Percentiles rank a stretch among this genome's conserved stretches.
phyloP scores from a whole-genome alignment of 2,329 filamentous ascomycete species.

The Phaeomoniella chlamydospora region DNA sequence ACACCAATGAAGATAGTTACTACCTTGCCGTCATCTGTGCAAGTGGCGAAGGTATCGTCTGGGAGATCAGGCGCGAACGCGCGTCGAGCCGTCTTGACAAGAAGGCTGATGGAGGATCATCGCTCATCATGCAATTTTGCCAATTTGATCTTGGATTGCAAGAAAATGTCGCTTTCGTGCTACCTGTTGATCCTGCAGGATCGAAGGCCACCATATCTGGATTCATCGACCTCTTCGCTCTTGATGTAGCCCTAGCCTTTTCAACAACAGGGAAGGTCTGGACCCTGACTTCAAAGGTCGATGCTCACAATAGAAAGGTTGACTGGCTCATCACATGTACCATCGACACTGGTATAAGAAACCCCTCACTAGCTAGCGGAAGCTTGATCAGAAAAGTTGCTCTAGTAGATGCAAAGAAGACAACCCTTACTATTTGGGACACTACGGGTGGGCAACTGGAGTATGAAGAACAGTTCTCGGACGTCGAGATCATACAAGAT shows the following conservation, averaged over 20 bases:
- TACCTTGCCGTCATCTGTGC: conserved; percentile 76
- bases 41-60: conserved; percentile 63
- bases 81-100: conserved; percentile 13
- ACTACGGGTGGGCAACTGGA: conserved; percentile 68
- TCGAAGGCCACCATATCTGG: conserved; percentile 55
- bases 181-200: conserved; percentile 79
- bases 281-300: conserved; percentile 73
- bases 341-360: conserved; percentile 61
- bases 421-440: conserved; percentile 81
- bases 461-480: conserved; percentile 60
- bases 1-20: conserved; percentile 38
- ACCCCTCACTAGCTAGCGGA: conserved; percentile 66
- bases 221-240: conserved; percentile 73
- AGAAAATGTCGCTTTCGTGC: conserved; percentile 41
- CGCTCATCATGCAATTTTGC: conserved; percentile 51
- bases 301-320: conserved; percentile 42
- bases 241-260: conserved; percentile 76
- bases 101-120: conserved; percentile 18
- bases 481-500: conserved; percentile 63
- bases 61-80: conserved; percentile 55
- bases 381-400: conserved; percentile 80
- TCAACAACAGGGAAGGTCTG: conserved; percentile 59
- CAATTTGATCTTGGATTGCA: conserved; percentile 50
- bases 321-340: conserved; percentile 74
- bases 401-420: conserved; percentile 59